Conservation (phyloP, 495 filamentous ascomycete genomes). For the Aspergillus campestris region DNA sequence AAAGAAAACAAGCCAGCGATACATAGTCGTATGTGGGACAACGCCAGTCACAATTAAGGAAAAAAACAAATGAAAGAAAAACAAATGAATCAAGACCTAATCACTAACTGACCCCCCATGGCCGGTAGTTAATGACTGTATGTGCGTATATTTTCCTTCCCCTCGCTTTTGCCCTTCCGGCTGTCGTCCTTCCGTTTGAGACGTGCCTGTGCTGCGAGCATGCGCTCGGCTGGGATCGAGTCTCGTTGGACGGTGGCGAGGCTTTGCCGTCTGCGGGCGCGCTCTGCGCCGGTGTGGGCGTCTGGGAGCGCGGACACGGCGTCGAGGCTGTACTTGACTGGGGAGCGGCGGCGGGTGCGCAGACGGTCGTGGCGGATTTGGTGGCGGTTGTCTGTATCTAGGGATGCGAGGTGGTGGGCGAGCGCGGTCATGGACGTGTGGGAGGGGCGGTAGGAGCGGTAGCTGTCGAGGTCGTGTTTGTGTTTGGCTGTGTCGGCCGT, state of each 20-base stretch:
- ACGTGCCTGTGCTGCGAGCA: constrained; percentile 54
- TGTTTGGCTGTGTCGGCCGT: constrained; percentile 12
- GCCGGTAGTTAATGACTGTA: neutral
- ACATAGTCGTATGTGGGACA: too few relatives aligned
- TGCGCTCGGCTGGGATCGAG: constrained; percentile 49
- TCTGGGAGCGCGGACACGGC: constrained; percentile 9
- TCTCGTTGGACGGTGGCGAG: constrained; percentile 26
- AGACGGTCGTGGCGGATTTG: constrained; percentile 11
- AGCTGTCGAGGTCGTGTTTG: constrained; percentile 13
- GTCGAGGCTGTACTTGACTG: constrained; percentile 16
- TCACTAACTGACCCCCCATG: too few relatives aligned
- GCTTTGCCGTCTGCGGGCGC: constrained; percentile 27
- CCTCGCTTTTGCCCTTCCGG: constrained; percentile 19
- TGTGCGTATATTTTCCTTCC: constrained; percentile 24
- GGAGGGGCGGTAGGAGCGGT: constrained; percentile 15
- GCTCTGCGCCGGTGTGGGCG: constrained; percentile 20
- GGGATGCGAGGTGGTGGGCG: constrained; percentile 10
- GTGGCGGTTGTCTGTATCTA: constrained; percentile 14
- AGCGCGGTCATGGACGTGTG: constrained; percentile 16
- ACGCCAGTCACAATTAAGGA: too few relatives aligned
- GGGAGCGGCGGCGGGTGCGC: constrained; percentile 14
- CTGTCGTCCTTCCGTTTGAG: constrained; percentile 45
- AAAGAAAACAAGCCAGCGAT: too few relatives aligned
- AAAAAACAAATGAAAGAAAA: too few relatives aligned
- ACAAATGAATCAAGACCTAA: too few relatives aligned